Conservation (phyloP, 495 filamentous ascomycete genomes). For the Daldinia vernicosa region DNA sequence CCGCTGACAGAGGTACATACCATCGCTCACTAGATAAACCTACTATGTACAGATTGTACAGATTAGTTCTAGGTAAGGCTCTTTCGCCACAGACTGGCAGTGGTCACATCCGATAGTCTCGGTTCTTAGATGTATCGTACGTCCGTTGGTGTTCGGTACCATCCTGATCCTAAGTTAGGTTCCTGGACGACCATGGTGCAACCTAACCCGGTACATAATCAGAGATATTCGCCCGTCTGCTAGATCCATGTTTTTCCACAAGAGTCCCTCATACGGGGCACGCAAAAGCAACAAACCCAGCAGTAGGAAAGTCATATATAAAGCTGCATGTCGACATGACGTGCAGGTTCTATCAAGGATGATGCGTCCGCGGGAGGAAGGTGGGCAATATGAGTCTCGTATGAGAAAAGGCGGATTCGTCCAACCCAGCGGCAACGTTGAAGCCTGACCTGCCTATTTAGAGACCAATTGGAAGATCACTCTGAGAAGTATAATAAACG, state of each 20-base stretch:
- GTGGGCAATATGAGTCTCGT: conserved; percentile 17
- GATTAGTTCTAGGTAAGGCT: conserved; percentile 12
- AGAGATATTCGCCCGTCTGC: conserved; percentile 8
- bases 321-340: conserved; percentile 27
- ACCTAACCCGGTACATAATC: conserved; percentile 9
- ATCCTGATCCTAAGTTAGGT: conserved; percentile 11
- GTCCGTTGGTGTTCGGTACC: conserved; percentile 20
- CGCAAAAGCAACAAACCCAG: neutral
- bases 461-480: conserved; percentile 27
- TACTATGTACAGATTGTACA: no score
- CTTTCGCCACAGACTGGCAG: conserved; percentile 17
- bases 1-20: conserved; percentile 2
- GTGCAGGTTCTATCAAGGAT: conserved; percentile 27
- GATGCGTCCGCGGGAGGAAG: conserved; percentile 26
- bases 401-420: conserved; percentile 20
- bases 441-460: conserved; percentile 39
- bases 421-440: conserved; percentile 13
- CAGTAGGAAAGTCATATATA: conserved; percentile 7
- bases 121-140: conserved; percentile 27
- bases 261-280: neutral
- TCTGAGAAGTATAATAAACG: conserved; percentile 17
- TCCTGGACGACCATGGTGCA: conserved; percentile 7
- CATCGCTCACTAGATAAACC: conserved; percentile 11
- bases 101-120: conserved; percentile 33
- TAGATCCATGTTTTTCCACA: conserved; percentile 18